Evolutionary conservation across 768 basidiomycete genomes (phyloP), one percentile per base, ranked within the genome.

Genomic region (Leccinum imitatum): DNA sequence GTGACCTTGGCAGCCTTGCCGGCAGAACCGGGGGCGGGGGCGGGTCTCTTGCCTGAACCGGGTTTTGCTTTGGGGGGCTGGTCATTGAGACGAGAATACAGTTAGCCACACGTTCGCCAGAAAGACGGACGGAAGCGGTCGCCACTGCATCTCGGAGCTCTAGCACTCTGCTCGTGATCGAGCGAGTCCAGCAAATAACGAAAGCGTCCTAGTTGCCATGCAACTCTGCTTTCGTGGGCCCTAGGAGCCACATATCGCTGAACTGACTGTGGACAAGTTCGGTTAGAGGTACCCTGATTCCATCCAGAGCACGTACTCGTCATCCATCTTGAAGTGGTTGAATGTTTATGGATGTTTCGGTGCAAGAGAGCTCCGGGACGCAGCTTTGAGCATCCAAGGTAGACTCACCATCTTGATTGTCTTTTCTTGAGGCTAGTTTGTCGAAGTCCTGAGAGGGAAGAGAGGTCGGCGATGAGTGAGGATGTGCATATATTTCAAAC

Each of bases 51-150:
- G 65, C 84, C 84, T 63, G 87, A 74, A 77, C 86, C 85, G 65
- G 84, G 51, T 71, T 89, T 91, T 62, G 77, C 65, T 76, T 89
- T 89, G 76, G 88, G 79, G 61, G 83, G 87, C 91, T 92, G 90
- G 90, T 92, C 90, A 92, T 92, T 84, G 91, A 92, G 90, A 87
- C 89, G 88, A 87, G 76, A 69, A 56, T 62, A 74, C 80, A 71
- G 82, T 78, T 61, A 79, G 72, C 65, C 66, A 63, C 67, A 17
- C 54, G 64, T 56, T 63, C 66, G 62, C 59, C 70, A 68, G 57
- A 47, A 63, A 65, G 60, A 70, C 25, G 67, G 62, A 64, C 64
- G 54, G 37, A 53, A 62, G 60, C 66, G 63, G 71, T 71, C 62
- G 65, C 65, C 67, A 68, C 74, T 68, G 71, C 65, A 71, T 70